These are phyloP conservation scores for Aspergillus cejpii DNA, from an alignment of 2,329 filamentous ascomycete genomes.

Conservation along the genomic window DNA sequence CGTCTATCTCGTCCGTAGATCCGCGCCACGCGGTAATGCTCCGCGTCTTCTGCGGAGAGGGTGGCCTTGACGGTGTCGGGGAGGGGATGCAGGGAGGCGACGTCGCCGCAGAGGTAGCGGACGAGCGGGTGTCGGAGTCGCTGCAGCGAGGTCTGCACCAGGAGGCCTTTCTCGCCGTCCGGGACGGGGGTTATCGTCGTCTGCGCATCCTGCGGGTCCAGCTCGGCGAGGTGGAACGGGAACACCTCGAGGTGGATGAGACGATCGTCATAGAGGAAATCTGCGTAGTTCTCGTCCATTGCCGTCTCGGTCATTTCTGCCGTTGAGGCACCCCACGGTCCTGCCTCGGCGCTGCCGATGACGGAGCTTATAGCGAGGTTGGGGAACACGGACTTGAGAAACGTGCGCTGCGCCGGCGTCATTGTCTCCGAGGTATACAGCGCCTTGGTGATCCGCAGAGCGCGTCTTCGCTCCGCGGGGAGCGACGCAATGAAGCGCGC, in stretches of 20 bases:
- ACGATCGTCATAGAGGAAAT: constrained; percentile 39
- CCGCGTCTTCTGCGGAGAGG: constrained; percentile 18
- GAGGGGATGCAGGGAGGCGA: constrained; percentile 38
- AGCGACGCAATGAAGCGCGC: constrained; percentile 34
- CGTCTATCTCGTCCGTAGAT: constrained; percentile 39
- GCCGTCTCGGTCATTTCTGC: constrained; percentile 24
- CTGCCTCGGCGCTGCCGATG: constrained; percentile 42
- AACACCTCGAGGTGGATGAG: constrained; percentile 37
- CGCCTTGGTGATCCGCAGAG: constrained; percentile 36
- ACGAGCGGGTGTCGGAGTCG: constrained; percentile 42
- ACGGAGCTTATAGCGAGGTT: constrained; percentile 33
- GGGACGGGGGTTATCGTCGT: constrained; percentile 14
- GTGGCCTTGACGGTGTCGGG: constrained; percentile 13
- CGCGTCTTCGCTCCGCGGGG: constrained; percentile 5
- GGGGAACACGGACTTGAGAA: constrained; percentile 19
- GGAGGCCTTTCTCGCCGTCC: constrained; percentile 32
- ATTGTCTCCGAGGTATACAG: constrained; percentile 44
- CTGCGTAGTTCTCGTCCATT: constrained; percentile 11
- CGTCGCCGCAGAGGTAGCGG: constrained; percentile 42
- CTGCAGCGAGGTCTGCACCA: constrained; percentile 41
- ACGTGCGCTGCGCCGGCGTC: constrained; percentile 27
- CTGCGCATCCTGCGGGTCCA: background rate
- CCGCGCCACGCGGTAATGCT: constrained; percentile 33
- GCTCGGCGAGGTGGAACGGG: constrained; percentile 13
- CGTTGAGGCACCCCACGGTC: constrained; percentile 34